Conservation (phyloP, 768 basidiomycete genomes). For the Boletus vermiculosoides region DNA sequence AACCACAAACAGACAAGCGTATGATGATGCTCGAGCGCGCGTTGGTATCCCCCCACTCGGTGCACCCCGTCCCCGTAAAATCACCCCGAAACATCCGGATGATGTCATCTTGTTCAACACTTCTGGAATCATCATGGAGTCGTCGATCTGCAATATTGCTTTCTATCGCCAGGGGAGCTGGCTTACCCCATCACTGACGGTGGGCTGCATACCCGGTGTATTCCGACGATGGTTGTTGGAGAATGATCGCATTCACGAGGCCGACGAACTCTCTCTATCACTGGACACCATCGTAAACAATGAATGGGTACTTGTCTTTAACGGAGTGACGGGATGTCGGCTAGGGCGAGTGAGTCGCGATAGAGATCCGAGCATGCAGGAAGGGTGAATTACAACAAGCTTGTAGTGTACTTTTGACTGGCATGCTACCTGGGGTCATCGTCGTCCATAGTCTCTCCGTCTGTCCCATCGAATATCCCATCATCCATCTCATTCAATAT, state of each 20-base stretch:
- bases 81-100: slow-evolving; percentile 20
- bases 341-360: slow-evolving; percentile 39
- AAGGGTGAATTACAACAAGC: not conserved
- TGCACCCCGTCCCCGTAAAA: not conserved
- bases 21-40: slow-evolving; percentile 63
- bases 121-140: slow-evolving; percentile 53
- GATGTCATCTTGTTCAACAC: slow-evolving; percentile 70
- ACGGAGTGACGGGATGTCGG: slow-evolving; percentile 69
- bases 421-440: slow-evolving; percentile 12
- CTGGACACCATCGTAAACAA: slow-evolving; percentile 45
- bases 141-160: slow-evolving; percentile 71
- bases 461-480: slow-evolving; percentile 59
- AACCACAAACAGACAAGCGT: slow-evolving; percentile 61
- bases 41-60: slow-evolving; percentile 41
- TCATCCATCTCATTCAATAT: slow-evolving; percentile 85
- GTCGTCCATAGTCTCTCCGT: slow-evolving; percentile 45
- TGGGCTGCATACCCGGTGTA: slow-evolving; percentile 74
- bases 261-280: slow-evolving; percentile 40
- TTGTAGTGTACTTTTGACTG: slow-evolving; percentile 19
- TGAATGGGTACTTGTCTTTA: slow-evolving; percentile 71
- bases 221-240: slow-evolving; percentile 68
- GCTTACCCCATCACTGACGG: slow-evolving; percentile 60
- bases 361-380: not conserved
- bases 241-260: slow-evolving; percentile 54
- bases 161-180: slow-evolving; percentile 55